phyloP scores from a whole-genome alignment of 2,329 filamentous ascomycete species.

The Macrophomina phaseolina region DNA sequence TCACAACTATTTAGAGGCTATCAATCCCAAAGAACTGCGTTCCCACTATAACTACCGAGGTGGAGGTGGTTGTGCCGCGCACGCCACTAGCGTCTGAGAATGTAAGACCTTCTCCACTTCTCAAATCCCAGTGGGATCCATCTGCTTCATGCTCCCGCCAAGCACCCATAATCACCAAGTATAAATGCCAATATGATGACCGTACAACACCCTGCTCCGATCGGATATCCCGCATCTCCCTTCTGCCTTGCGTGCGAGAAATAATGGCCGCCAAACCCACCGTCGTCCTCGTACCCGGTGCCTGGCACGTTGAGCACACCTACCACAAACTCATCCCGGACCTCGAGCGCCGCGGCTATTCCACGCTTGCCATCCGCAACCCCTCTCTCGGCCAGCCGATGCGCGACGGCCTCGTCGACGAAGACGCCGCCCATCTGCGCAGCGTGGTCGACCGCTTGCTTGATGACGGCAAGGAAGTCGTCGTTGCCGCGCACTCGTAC shows the following conservation, averaged over 20 bases:
- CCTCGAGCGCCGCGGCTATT: slow-evolving; percentile 32
- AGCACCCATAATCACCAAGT: too few species aligned
- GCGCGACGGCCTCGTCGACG: slow-evolving; percentile 28
- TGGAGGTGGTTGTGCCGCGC: too few species aligned
- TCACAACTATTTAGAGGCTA: too few species aligned
- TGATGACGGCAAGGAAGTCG: slow-evolving; percentile 32
- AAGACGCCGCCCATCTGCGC: slow-evolving; percentile 33
- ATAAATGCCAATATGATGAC: too few species aligned
- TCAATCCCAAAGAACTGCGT: too few species aligned
- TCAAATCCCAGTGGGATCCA: too few species aligned
- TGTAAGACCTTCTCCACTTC: too few species aligned
- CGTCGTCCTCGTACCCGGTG: slow-evolving; percentile 33
- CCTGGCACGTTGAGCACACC: slow-evolving; percentile 35
- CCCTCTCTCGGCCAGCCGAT: slow-evolving; percentile 33
- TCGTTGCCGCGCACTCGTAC: slow-evolving; percentile 40
- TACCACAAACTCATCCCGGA: slow-evolving; percentile 32
- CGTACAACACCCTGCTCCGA: too few species aligned
- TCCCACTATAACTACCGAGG: too few species aligned
- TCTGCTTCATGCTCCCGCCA: too few species aligned
- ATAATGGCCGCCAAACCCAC: slow-evolving; percentile 23
- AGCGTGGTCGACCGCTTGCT: slow-evolving; percentile 30
- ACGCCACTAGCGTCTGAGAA: too few species aligned
- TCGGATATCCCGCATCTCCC: background rate
- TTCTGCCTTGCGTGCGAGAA: background rate
- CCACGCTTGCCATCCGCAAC: slow-evolving; percentile 31